Evolutionary conservation across 371 early-diverging fungal species (phyloP).

Genomic region (Gilbertella persicaria): DNA sequence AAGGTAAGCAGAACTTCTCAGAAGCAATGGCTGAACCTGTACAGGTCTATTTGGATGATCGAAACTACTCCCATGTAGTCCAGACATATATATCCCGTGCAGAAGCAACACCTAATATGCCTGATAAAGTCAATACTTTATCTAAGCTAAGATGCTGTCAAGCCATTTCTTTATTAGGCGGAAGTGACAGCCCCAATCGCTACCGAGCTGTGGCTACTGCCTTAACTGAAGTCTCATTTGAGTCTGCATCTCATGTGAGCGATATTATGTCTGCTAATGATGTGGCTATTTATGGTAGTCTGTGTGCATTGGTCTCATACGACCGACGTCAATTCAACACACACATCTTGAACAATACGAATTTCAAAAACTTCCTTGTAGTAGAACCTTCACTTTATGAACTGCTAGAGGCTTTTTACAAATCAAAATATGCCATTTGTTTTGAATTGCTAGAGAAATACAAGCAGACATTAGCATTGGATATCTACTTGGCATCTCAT

Average conservation of each 20-base stretch:
- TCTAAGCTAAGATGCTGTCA: conserved; percentile 71
- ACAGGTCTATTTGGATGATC: conserved; percentile 67
- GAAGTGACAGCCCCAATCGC: conserved; percentile 45
- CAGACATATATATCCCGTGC: conserved; percentile 75
- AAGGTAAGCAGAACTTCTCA: conserved; percentile 45
- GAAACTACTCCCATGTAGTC: conserved; percentile 67
- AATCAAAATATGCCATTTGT: conserved; percentile 73
- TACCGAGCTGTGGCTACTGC: conserved; percentile 64
- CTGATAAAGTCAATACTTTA: conserved; percentile 56
- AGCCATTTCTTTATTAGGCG: conserved; percentile 62
- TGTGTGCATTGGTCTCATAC: conserved; percentile 81
- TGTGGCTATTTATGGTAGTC: conserved; percentile 79
- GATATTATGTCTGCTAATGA: conserved; percentile 79
- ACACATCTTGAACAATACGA: conserved; percentile 68
- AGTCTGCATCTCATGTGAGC: conserved; percentile 39
- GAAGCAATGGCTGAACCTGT: background rate
- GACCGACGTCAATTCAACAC: conserved; percentile 70
- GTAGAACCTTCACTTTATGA: conserved; percentile 79
- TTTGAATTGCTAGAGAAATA: conserved; percentile 68
- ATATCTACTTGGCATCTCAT: conserved; percentile 73
- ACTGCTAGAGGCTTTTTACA: conserved; percentile 70
- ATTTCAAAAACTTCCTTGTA: conserved; percentile 78
- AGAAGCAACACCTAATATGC: conserved; percentile 66
- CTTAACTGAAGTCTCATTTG: conserved; percentile 70
- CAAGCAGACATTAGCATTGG: conserved; percentile 70